Evolutionary conservation across 2,329 filamentous ascomycete genomes (phyloP).

Genomic region (Exophiala phaeomuriformis): DNA sequence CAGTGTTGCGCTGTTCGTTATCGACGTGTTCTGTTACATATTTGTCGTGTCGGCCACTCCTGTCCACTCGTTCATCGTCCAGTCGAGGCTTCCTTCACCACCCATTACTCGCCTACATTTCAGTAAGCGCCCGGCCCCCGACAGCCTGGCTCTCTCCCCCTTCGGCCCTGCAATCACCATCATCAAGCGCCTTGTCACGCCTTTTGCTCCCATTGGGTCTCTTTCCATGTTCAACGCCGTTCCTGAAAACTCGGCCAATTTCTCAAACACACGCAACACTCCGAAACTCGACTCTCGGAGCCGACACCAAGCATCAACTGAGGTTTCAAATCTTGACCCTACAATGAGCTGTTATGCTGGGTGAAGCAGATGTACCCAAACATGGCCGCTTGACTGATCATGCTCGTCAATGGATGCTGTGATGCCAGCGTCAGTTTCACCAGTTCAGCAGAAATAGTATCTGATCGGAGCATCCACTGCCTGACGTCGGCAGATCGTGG

Average conservation of each 20-base stretch:
- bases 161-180: constrained; percentile 19
- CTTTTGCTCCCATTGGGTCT: constrained; percentile 9
- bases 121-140: constrained; percentile 19
- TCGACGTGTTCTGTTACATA: background rate
- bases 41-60: background rate
- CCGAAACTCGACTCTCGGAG: background rate
- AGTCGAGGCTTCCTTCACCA: background rate
- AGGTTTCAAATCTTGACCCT: constrained; percentile 12
- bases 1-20: background rate
- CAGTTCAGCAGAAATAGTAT: constrained; percentile 14
- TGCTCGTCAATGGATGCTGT: constrained; percentile 4
- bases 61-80: background rate
- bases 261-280: constrained; percentile 18
- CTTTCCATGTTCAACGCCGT: constrained; percentile 1
- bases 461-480: constrained; percentile 6
- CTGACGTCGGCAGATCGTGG: background rate
- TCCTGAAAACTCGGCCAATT: constrained; percentile 3
- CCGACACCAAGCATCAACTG: constrained; percentile 3
- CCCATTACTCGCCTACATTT: background rate
- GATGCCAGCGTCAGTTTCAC: constrained; percentile 12
- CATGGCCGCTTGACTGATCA: constrained; percentile 5
- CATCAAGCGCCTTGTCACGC: constrained; percentile 15
- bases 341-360: too few species aligned
- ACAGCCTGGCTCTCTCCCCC: background rate
- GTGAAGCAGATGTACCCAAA: background rate